phyloP scores from a whole-genome alignment of 176 grass and related monocot species.

The Triticum timopheevii region DNA sequence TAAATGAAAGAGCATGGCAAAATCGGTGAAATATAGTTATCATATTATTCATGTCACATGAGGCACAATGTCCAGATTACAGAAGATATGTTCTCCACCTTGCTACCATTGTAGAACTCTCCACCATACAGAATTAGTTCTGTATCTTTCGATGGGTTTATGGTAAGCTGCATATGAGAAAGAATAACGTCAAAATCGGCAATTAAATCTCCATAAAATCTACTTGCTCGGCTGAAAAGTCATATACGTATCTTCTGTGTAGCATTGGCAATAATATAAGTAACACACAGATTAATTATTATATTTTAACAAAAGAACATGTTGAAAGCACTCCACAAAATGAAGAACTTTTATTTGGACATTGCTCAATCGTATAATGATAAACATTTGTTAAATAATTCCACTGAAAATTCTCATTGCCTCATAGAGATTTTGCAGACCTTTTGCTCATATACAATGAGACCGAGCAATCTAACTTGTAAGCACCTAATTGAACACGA shows the following conservation, averaged over 20 bases:
- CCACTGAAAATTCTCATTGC: neutral
- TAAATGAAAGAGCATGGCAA: constrained; percentile 1
- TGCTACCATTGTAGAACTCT: constrained; percentile 97
- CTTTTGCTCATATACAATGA: neutral
- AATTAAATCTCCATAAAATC: neutral
- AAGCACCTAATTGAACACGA: constrained; percentile 9
- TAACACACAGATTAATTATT: neutral
- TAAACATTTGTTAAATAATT: neutral
- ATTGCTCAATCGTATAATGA: neutral
- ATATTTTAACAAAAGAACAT: neutral
- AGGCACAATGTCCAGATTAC: neutral
- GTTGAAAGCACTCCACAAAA: neutral
- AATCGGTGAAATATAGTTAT: neutral
- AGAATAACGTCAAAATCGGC: neutral
- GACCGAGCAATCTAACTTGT: neutral
- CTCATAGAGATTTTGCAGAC: neutral
- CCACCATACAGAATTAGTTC: constrained; percentile 89
- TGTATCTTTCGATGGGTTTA: constrained; percentile 81
- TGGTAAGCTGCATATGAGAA: constrained; percentile 57
- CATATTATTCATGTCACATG: neutral
- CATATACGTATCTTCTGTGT: neutral
- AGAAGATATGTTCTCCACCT: constrained; percentile 47
- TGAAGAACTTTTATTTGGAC: neutral
- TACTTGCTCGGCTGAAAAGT: neutral
- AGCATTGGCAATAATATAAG: neutral